Evolutionary conservation across 306 rosid species (phyloP).

Genomic region (Luffa acutangula): DNA sequence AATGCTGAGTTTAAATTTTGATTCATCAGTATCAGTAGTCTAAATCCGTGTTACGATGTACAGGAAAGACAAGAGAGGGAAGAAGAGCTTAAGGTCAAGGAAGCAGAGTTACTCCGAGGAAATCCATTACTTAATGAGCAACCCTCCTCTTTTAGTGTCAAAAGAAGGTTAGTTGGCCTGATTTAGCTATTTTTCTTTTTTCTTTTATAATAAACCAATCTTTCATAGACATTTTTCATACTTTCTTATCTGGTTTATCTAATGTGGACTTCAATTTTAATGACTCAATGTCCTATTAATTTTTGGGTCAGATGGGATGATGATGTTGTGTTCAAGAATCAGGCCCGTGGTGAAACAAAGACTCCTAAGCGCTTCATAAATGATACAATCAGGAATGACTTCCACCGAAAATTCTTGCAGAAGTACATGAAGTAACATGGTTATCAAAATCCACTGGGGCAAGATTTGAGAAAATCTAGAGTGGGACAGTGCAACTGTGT

Average conservation of each 20-base stretch:
- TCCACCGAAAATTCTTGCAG: constrained; percentile 80
- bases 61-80: constrained; percentile 61
- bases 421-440: constrained; percentile 73
- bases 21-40: neutral
- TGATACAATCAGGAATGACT: constrained; percentile 88
- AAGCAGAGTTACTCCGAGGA: constrained; percentile 74
- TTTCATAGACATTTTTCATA: neutral
- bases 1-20: neutral
- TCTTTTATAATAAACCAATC: too few species aligned
- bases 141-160: constrained; percentile 58
- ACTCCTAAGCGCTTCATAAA: constrained; percentile 80
- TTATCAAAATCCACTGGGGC: neutral
- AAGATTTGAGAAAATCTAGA: neutral
- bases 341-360: constrained; percentile 89
- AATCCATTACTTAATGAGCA: constrained; percentile 64
- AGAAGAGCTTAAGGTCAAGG: constrained; percentile 90
- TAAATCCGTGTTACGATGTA: constrained; percentile 12
- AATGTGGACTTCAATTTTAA: neutral
- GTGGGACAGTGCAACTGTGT: constrained; percentile 1
- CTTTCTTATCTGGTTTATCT: neutral
- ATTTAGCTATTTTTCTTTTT: neutral
- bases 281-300: neutral
- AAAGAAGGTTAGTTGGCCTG: constrained; percentile 48
- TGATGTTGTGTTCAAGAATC: constrained; percentile 88
- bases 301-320: constrained; percentile 63